Conservation (phyloP, 2,329 filamentous ascomycete species). For the Diaporthe vexans region DNA sequence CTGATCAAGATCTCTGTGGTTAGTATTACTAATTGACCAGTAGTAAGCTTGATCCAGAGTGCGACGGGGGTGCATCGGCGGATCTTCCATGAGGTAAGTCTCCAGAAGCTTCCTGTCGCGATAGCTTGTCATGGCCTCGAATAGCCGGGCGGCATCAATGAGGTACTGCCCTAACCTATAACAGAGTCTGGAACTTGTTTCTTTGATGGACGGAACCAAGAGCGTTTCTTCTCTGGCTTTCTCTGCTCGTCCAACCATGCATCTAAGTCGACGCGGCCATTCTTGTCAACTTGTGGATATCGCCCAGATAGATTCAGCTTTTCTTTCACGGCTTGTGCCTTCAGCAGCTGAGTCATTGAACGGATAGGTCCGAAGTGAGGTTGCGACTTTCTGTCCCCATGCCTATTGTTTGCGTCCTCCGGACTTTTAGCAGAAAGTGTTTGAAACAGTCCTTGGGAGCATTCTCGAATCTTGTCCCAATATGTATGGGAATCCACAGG, state of each 20-base stretch:
- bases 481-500: neutral
- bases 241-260: neutral
- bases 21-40: conserved; percentile 53
- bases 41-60: conserved; percentile 59
- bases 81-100: conserved; percentile 46
- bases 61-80: conserved; percentile 54
- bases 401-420: no score
- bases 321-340: neutral
- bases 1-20: conserved; percentile 52
- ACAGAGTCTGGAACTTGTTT: no score
- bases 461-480: neutral
- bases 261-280: neutral
- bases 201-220: no score
- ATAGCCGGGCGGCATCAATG: conserved; percentile 47
- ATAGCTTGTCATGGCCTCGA: conserved; percentile 50
- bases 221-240: no score
- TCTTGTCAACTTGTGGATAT: neutral
- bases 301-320: neutral
- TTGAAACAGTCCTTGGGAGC: neutral
- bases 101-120: conserved; percentile 49
- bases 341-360: neutral
- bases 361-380: neutral
- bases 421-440: neutral
- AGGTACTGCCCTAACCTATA: conserved; percentile 46
- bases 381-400: neutral